Evolutionary conservation across 2,329 filamentous ascomycete genomes (phyloP), one percentile per base, ranked within the genome.

Genomic region (Pseudopithomyces maydicus): DNA sequence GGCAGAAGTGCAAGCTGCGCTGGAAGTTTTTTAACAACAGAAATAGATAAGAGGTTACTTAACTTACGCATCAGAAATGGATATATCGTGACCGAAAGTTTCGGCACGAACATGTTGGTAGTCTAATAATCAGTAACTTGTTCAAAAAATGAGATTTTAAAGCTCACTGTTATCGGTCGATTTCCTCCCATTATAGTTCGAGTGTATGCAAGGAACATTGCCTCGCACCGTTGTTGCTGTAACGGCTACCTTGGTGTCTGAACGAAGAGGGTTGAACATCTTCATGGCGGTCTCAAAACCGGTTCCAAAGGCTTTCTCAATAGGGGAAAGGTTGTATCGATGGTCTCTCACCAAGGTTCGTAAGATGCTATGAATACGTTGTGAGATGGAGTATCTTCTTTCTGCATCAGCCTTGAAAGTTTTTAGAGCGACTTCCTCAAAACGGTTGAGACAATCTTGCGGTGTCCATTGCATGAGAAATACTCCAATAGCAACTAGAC

Each of bases 1-100:
- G 3, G 70, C 68, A 4, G 69, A 72, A 6, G 67, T 73, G 36
- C 54, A 68, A 15, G 52, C 55, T 8, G 69, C 67, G n/a, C 70
- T 73, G 47, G 6, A 41, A 17, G 3, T n/a, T 6, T 36, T 15
- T 35, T 17, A 51, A 22, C 26, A 17, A 59, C 43, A 56, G 45
- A 12, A 49, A 7, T n/a, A 12, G 52, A 8, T 14, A n/a, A n/a
- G 32, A 11, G 46, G 6, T 2, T 36, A 22, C 47, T 11, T 3
- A 19, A 55, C 68, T 54, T 64, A 70, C 67, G 68, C 66, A 52
- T 70, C 60, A 22, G 62, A 56, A 22, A 67, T 53, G 7, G 52
- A 38, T 14, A 66, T 54, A 50, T 69, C 63, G 47, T 69, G 33
- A 26, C 59, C 32, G 7, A 56, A 43, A 5, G 41, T 58, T 15